phyloP scores from a whole-genome alignment of 2,329 filamentous ascomycete genomes.

The Neoarthrinium moseri region DNA sequence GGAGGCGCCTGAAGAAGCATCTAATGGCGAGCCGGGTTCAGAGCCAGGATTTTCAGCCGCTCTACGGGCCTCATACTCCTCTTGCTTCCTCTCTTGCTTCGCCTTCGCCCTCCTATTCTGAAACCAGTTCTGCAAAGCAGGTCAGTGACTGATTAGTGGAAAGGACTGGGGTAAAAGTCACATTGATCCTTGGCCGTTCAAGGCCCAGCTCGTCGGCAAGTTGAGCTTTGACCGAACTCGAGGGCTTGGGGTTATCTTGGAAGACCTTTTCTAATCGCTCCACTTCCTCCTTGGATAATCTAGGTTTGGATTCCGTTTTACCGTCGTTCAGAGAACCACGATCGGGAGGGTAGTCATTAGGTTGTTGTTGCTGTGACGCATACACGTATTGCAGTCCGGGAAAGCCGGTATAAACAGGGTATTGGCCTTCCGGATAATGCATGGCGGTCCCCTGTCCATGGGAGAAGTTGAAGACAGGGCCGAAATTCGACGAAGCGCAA shows the following conservation, averaged over 20 bases:
- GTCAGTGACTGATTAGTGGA: slow-evolving; percentile 16
- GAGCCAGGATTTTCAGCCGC: slow-evolving; percentile 34
- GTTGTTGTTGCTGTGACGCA: slow-evolving; percentile 23
- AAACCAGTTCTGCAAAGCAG: slow-evolving; percentile 61
- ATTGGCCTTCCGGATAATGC: slow-evolving; percentile 25
- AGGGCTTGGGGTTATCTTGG: slow-evolving; percentile 63
- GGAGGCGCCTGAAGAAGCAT: slow-evolving; percentile 10
- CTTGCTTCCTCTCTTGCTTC: slow-evolving; percentile 61
- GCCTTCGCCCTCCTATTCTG: slow-evolving; percentile 65
- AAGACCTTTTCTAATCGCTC: slow-evolving; percentile 67
- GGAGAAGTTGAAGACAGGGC: slow-evolving; percentile 23
- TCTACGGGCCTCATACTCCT: slow-evolving; percentile 46
- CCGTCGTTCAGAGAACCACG: slow-evolving; percentile 22
- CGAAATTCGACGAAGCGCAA: slow-evolving; percentile 21
- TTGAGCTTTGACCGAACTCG: slow-evolving; percentile 59
- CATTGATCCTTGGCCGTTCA: slow-evolving; percentile 64
- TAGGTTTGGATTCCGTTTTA: slow-evolving; percentile 45
- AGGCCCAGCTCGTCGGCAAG: slow-evolving; percentile 61
- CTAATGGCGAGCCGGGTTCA: slow-evolving; percentile 29
- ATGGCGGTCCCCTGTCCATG: slow-evolving; percentile 21
- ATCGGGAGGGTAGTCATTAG: slow-evolving; percentile 22
- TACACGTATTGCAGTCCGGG: slow-evolving; percentile 27
- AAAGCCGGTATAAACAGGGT: slow-evolving; percentile 20
- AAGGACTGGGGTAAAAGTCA: slow-evolving; percentile 30
- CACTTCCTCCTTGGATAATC: slow-evolving; percentile 71